Percentiles rank a stretch among this genome's conserved stretches.
phyloP scores from a whole-genome alignment of 495 filamentous ascomycete genomes.

The Melanomma pulvis-pyrius region DNA sequence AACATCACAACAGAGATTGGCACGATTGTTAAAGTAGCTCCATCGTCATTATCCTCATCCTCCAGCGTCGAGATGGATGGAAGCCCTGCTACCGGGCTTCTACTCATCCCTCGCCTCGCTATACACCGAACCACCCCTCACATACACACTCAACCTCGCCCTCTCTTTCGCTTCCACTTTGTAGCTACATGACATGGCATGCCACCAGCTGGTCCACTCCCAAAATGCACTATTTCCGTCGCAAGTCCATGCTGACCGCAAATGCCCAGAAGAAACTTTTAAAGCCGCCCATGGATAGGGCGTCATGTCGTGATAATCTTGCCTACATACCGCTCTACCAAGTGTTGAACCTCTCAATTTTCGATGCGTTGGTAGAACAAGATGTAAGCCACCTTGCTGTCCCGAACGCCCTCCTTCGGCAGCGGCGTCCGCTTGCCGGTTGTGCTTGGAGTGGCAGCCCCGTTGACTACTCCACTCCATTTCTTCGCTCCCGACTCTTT shows the following conservation, averaged over 20 bases:
- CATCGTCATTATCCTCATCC: not conserved
- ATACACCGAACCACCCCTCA: no score
- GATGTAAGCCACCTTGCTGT: conserved; percentile 96
- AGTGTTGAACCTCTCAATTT: conserved; percentile 15
- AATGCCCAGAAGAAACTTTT: conserved; percentile 13
- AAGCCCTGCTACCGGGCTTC: not conserved
- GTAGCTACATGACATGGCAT: not conserved
- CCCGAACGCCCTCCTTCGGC: conserved; percentile 72
- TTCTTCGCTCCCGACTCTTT: conserved; percentile 60
- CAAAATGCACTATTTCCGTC: not conserved
- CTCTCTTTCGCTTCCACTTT: not conserved
- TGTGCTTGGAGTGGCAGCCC: conserved; percentile 56
- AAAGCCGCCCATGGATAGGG: not conserved
- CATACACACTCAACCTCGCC: not conserved
- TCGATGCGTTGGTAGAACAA: conserved; percentile 86
- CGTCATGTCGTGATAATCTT: not conserved
- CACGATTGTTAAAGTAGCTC: not conserved
- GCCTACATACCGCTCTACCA: not conserved
- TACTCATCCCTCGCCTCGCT: no score
- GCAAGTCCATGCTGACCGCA: conserved; percentile 1
- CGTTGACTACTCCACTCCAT: conserved; percentile 67
- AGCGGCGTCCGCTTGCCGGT: conserved; percentile 64
- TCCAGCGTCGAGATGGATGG: not conserved
- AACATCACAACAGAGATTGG: not conserved
- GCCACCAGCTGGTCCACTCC: not conserved